These are phyloP conservation scores for Mychonastes homosphaera DNA, from an alignment of 139 green algal genomes.

Conservation along the genomic window DNA sequence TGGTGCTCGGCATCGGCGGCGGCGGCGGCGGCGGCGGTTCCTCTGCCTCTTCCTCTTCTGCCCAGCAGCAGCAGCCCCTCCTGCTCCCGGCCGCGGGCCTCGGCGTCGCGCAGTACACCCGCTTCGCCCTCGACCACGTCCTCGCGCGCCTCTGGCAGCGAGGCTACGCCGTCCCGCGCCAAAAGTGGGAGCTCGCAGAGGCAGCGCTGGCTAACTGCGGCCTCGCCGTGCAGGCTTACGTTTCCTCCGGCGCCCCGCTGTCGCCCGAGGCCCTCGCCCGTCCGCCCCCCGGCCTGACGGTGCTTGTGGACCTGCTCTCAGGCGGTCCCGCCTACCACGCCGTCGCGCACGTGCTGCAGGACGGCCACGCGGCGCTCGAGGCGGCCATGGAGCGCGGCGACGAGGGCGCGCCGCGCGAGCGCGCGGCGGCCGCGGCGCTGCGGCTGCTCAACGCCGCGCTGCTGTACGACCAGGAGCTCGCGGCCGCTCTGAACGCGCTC, in stretches of 20 bases:
- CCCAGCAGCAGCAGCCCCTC: no score
- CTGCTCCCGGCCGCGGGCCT: conserved; percentile 32
- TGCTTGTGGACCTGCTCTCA: conserved; percentile 58
- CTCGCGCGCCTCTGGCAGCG: conserved; percentile 29
- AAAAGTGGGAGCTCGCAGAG: conserved; percentile 62
- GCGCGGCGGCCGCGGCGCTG: conserved; percentile 39
- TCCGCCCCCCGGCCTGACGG: conserved; percentile 14
- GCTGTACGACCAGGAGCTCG: conserved; percentile 13
- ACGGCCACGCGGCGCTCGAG: conserved; percentile 32
- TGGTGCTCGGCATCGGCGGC: conserved; percentile 27
- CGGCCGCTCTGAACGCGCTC: conserved; percentile 8
- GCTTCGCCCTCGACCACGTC: conserved; percentile 44
- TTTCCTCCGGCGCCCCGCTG: background rate
- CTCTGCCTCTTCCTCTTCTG: no score
- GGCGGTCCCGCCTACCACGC: conserved; percentile 16
- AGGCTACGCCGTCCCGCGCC: conserved; percentile 28
- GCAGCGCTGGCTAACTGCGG: conserved; percentile 47
- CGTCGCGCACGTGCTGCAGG: conserved; percentile 29
- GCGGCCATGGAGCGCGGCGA: conserved; percentile 14
- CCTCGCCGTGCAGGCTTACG: conserved; percentile 20
- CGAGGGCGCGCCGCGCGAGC: conserved; percentile 18
- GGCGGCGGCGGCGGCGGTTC: no score
- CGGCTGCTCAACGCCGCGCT: conserved; percentile 41
- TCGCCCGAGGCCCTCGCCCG: conserved; percentile 11
- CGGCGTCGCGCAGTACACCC: conserved; percentile 38